Conservation (phyloP, 352 stramenopile genomes). For the Globisporangium orthogonon region DNA sequence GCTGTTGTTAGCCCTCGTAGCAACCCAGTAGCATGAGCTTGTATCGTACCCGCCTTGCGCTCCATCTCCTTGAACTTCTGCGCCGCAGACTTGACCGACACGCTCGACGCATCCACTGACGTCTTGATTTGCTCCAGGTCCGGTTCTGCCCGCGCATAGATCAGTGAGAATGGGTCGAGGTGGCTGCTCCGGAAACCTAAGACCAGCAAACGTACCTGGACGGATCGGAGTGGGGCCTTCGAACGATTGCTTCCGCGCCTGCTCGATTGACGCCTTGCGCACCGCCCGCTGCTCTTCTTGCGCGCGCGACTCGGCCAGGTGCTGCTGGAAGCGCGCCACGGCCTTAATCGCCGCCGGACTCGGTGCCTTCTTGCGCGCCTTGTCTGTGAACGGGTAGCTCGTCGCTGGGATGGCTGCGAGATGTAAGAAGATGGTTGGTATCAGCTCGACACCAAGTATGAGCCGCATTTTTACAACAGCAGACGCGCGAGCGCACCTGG, state of each 20-base stretch:
- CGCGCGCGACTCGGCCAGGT: conserved; percentile 34
- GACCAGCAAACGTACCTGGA: neutral
- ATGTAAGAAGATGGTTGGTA: neutral
- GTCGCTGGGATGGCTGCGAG: conserved; percentile 18
- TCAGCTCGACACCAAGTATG: neutral
- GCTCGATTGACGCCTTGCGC: conserved; percentile 29
- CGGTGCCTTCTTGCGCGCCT: conserved; percentile 29
- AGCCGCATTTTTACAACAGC: too few relatives aligned
- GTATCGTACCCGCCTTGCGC: conserved; percentile 36
- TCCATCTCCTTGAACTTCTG: conserved; percentile 65
- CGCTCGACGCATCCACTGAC: conserved; percentile 38
- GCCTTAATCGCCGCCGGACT: conserved; percentile 39
- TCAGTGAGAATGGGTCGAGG: neutral
- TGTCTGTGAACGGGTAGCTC: conserved; percentile 62
- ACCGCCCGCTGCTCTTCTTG: conserved; percentile 22
- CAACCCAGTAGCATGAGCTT: neutral
- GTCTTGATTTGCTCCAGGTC: conserved; percentile 54
- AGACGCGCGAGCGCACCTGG: conserved; percentile 6
- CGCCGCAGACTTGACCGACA: conserved; percentile 45
- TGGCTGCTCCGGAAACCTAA: too few relatives aligned
- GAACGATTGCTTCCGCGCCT: conserved; percentile 23
- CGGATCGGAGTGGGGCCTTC: neutral
- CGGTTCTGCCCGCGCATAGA: conserved; percentile 18
- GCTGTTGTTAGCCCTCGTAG: conserved; percentile 2
- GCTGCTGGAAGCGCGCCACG: conserved; percentile 47